Evolutionary conservation across 2,329 filamentous ascomycete species (phyloP).

Genomic region (Fusarium nisikadoi): DNA sequence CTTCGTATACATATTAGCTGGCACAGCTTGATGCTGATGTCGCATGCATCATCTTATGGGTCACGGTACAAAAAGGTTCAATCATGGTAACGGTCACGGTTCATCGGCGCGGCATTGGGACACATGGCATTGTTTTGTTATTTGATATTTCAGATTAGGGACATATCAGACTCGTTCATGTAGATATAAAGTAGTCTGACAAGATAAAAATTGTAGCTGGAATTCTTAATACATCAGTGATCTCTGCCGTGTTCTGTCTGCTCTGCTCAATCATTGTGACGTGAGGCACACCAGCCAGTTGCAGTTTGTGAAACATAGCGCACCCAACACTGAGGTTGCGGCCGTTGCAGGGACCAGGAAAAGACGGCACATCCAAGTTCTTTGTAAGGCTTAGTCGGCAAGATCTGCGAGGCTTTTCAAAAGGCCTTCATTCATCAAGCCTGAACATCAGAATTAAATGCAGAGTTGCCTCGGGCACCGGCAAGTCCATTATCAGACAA

Average conservation of each 20-base stretch:
- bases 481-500: background rate
- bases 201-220: constrained; percentile 22
- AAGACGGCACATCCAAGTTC: background rate
- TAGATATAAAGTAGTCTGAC: constrained; percentile 18
- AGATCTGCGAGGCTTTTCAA: constrained; percentile 10
- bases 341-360: constrained; percentile 15
- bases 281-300: background rate
- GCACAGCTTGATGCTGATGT: constrained; percentile 41
- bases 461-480: background rate
- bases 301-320: constrained; percentile 16
- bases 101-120: constrained; percentile 33
- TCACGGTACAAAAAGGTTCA: constrained; percentile 44
- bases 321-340: background rate
- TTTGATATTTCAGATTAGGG: background rate
- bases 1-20: constrained; percentile 41
- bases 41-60: constrained; percentile 42
- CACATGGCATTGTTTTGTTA: constrained; percentile 23
- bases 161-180: constrained; percentile 13
- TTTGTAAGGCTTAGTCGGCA: constrained; percentile 5
- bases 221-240: background rate
- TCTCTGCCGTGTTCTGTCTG: background rate
- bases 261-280: background rate
- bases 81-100: constrained; percentile 33
- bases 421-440: background rate
- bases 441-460: background rate